These are phyloP conservation scores for Eucalyptus cloeziana DNA, from an alignment of 345 rosid species.

Conservation along the genomic window DNA sequence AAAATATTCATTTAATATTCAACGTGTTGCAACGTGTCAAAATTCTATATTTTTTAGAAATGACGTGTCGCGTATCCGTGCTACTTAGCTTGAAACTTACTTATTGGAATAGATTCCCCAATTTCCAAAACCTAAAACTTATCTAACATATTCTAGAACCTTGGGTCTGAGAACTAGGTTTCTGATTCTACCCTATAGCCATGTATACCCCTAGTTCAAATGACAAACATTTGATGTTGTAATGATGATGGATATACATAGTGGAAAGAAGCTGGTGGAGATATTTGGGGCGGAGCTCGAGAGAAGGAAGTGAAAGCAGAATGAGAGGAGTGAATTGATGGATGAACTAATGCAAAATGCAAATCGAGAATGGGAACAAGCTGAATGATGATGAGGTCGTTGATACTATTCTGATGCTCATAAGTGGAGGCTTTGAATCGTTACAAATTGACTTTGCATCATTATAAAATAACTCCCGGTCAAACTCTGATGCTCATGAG, in stretches of 20 bases:
- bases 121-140: no score
- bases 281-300: slow-evolving; percentile 3
- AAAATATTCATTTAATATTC: no score
- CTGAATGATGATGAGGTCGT: slow-evolving; percentile 19
- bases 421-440: slow-evolving; percentile 16
- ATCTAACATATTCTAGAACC: no score
- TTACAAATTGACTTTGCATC: background rate
- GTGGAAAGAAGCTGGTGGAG: slow-evolving; percentile 11
- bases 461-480: no score
- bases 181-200: accelerated
- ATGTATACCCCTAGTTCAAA: background rate
- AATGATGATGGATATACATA: background rate
- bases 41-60: no score
- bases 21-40: no score
- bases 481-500: background rate
- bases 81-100: accelerated
- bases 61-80: no score
- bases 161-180: no score
- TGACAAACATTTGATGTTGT: background rate
- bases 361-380: slow-evolving; percentile 14
- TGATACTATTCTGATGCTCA: slow-evolving; percentile 12
- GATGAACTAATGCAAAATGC: slow-evolving; percentile 20
- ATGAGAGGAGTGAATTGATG: slow-evolving; percentile 9
- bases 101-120: accelerated
- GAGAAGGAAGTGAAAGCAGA: slow-evolving; percentile 3